Base-by-base conservation (phyloP, 176 grass and related monocot genomes). In the Musa acuminata region DNA sequence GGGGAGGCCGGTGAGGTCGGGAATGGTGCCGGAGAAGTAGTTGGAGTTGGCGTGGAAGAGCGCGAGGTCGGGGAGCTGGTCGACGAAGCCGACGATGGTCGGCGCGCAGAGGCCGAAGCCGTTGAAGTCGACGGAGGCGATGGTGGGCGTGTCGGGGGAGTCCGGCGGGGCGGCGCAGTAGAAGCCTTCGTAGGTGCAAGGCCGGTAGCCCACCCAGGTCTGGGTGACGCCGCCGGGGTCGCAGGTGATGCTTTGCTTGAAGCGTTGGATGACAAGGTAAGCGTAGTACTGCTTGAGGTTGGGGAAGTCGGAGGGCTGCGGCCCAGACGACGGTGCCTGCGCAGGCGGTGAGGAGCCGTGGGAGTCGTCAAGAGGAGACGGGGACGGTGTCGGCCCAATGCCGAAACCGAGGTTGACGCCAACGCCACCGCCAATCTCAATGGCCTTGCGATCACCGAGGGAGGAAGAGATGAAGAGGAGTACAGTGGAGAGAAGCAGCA, bases 111-210 rank as follows among this genome's bases (percentile, higher is more conserved):
- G 72, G 72, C 2, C 2, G 72, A 29, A 74, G 51, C 72, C 52
- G 53, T 74, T 74, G 24, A 74, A 55, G 72, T 74, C 72, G 23
- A 74, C 51, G 72, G 72, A 55, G 13, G 72, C 72, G 72, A 74
- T 11, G 53, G 72, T 74, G 52, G 72, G 72, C 11, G 52, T 57
- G 20, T 57, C 24, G 3, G 72, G 72, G 52, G 72, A 26, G 53
- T 74, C 52, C 53, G 52, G 52, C 11, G 72, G 72, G 52, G 52
- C 53, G 51, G 20, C 72, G 52, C 72, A 74, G 72, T 74, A 13
- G 53, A 74, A 74, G 23, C 72, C 72, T 13, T 16, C 1, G 72
- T 74, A 74, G 21, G 55, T 11, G 72, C 72, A 74, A 14, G 53
- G 52, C 12, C 72, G 53, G 52, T 2, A 27, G 24, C 72, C 72